Conservation (phyloP, 1,284 basidiomycete genomes). For the Tetrapyrgos nigripes region DNA sequence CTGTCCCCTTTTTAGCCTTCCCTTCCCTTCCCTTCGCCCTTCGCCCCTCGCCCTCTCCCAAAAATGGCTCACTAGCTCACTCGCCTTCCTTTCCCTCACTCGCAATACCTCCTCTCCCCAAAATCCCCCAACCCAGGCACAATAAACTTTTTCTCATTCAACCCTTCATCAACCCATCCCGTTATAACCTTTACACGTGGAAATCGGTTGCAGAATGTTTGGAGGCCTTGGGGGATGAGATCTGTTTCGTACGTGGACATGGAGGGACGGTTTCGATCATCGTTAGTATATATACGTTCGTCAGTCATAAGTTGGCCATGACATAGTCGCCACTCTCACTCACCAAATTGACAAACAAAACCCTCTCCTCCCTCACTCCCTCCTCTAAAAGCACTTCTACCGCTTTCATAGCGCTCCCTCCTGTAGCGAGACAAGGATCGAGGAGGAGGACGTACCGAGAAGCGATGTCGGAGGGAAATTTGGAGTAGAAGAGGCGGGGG, state of each 20-base stretch:
- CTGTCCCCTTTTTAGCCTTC: too few species aligned
- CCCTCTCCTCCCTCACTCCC: constrained; percentile 88
- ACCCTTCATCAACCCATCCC: constrained; percentile 95
- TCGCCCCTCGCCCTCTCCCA: too few species aligned
- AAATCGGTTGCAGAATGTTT: constrained; percentile 82
- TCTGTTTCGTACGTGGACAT: too few species aligned
- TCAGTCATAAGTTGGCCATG: too few species aligned
- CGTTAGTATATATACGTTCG: too few species aligned
- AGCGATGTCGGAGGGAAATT: constrained; percentile 94
- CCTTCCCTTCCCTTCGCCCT: too few species aligned
- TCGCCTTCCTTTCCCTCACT: too few species aligned
- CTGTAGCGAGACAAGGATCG: constrained; percentile 98
- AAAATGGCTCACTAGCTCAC: too few species aligned
- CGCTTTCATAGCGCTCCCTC: constrained; percentile 97
- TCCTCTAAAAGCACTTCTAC: constrained; percentile 93
- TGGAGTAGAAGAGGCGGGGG: constrained; percentile 91
- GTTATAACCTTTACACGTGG: constrained; percentile 89
- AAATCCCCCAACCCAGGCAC: constrained; percentile 93
- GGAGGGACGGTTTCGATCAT: too few species aligned
- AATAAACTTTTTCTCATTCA: constrained; percentile 90
- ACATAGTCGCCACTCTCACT: constrained; percentile 90
- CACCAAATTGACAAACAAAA: constrained; percentile 97
- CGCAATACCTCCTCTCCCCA: constrained; percentile 80
- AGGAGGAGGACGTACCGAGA: constrained; percentile 92
- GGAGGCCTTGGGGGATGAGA: constrained; percentile 91